Base-by-base conservation (phyloP, 257 asterid genomes). In the Cruciata laevipes region DNA sequence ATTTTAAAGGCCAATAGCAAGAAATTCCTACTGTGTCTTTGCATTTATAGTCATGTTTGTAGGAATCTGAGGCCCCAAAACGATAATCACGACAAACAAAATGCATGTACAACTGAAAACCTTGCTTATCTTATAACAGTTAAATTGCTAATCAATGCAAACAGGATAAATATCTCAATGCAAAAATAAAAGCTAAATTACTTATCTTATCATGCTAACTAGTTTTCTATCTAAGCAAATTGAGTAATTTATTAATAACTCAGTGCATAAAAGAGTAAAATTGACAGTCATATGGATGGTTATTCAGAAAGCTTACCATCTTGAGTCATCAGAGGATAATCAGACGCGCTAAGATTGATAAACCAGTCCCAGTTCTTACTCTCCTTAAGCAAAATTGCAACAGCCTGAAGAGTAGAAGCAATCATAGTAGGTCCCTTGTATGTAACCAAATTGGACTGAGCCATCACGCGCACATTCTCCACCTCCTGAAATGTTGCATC, bases 351-450 rank as follows among this genome's bases (percentile, higher is more conserved):
- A 18, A 94, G 92, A 82, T 94, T 94, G 38, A 94, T 94, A 88
- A 94, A 94, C 99, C 99, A 94, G 76, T 90, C 99, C 99, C 97
- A 94, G 40, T 76, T 77, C 70, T 76, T 71, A 73, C 93, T 84
- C 79, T 94, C 96, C 78, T 81, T 94, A 86, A 90, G 75, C 81
- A 94, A 73, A 75, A 90, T 87, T 1, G 99, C 87, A 32, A 90
- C 83, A 16, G 96, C 99, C 79, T 94, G 96, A 42, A 94, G 95
- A 69, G 99, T 94, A 69, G 89, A 83, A 69, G 99, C 99, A 77
- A 90, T 83, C 99, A 94, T 94, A 2, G 97, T 90, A 7, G 99
- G 97, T 35, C 99, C 99, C 73, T 94, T 94, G 70, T 94, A 94
- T 0, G 99, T 94, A 62, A 94, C 99, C 88, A 94, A 78, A 84